Conservation (phyloP, 805 yeast genomes). For the Saccharomycopsis vini region DNA sequence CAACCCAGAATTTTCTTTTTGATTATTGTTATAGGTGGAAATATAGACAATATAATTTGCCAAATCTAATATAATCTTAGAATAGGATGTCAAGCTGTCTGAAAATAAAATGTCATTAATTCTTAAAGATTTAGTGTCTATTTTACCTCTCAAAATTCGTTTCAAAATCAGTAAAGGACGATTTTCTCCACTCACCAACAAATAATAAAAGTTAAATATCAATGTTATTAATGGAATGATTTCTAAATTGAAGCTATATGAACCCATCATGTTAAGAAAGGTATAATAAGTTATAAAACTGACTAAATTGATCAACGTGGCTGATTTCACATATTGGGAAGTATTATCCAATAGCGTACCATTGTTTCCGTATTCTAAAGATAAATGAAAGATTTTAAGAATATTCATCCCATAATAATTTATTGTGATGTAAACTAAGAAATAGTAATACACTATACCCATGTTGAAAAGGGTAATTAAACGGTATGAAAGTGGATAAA, state of each 20-base stretch:
- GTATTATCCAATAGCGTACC: constrained; percentile 3
- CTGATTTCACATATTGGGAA: constrained; percentile 1
- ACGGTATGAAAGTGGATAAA: constrained; percentile 12
- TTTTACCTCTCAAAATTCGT: constrained; percentile 49
- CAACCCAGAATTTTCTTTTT: background rate
- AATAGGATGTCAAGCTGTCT: constrained; percentile 77
- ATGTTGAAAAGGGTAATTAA: constrained; percentile 8
- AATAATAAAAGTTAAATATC: constrained; percentile 3
- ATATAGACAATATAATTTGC: constrained; percentile 35
- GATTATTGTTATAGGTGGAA: constrained; percentile 15
- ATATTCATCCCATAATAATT: constrained; percentile 4
- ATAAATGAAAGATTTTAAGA: constrained; percentile 3
- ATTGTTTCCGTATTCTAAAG: background rate
- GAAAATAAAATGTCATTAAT: constrained; percentile 75
- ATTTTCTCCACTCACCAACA: constrained; percentile 20
- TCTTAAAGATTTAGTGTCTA: constrained; percentile 46
- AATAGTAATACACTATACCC: constrained; percentile 11
- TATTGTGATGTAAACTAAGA: constrained; percentile 1
- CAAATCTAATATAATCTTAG: constrained; percentile 66
- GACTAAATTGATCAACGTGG: constrained; percentile 1
- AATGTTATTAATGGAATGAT: constrained; percentile 12
- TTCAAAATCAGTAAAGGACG: constrained; percentile 41
- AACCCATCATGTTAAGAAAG: background rate
- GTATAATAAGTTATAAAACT: constrained; percentile 5
- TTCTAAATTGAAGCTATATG: background rate